Base-by-base conservation (phyloP, 2,329 filamentous ascomycete genomes). In the Cryphonectria carpinicola region DNA sequence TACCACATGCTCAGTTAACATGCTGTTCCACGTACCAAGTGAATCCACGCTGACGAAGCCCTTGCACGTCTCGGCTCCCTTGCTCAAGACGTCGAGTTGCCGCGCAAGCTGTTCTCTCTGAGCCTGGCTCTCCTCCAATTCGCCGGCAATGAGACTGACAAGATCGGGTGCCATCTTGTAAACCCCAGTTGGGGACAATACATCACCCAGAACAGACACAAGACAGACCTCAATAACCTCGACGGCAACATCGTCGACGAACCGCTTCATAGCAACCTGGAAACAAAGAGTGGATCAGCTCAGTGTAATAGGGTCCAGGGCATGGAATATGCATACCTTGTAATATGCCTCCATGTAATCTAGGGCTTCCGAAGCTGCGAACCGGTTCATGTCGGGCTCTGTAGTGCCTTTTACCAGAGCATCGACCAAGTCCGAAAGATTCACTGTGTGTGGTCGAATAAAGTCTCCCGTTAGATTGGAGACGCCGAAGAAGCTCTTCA, bases 201-300 rank as follows among this genome's bases (percentile, higher is more conserved):
- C 22, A 11, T 49, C 46, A n/a, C 46, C 22, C 46, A 49, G 10
- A 10, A 49, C 46, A n/a, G 46, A 49, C 46, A 49, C 46, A n/a
- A 49, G 46, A n/a, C 46, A 49, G 4, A 72, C 73, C 73, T 86
- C 84, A 19, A 86, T 78, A 1, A 82, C 80, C 71, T 84, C 77
- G 28, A 82, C 77, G 11, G 82, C 78, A 5, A 85, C 73, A 49
- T 83, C 80, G 35, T 85, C 83, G 35, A 83, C 72, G 71, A 86
- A 82, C 1, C 80, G 79, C 72, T 83, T 82, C 65, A 84, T 58
- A 0, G 83, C 83, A 62, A 85, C 81, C 83, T 85, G 68, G 1
- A 41, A 22, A 35, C 4, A 7, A 22, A 49, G 46, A 10, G 19
- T 3, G 22, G 10, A 63, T 22, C 28, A 56, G 65, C 2, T 19